Conservation (phyloP, 768 basidiomycete species). For the Pleurotus salmoneostramineus region DNA sequence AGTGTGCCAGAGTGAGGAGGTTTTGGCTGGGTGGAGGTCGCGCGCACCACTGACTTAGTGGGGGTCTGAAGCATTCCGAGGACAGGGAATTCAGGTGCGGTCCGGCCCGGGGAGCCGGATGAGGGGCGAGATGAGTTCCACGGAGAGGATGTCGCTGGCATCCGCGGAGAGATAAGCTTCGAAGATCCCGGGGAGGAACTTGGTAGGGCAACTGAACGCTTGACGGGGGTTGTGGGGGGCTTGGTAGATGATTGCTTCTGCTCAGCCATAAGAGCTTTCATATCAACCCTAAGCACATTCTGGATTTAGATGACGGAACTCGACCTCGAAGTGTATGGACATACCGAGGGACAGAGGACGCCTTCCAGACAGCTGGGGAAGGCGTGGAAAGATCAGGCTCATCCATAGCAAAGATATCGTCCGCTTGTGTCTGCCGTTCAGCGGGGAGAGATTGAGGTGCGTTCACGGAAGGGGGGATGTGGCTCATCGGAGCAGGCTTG, state of each 20-base stretch:
- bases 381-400: slow-evolving; percentile 42
- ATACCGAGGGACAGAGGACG: slow-evolving; percentile 45
- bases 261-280: slow-evolving; percentile 86
- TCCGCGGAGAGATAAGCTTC: neutral
- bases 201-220: slow-evolving; percentile 10
- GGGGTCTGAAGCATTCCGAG: neutral
- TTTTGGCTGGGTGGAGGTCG: slow-evolving; percentile 11
- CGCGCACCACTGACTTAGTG: neutral
- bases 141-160: slow-evolving; percentile 7
- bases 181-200: neutral
- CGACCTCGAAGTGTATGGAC: slow-evolving; percentile 18
- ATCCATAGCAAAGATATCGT: slow-evolving; percentile 87
- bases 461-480: slow-evolving; percentile 20
- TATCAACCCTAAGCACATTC: slow-evolving; percentile 57
- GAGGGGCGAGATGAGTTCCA: neutral
- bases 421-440: slow-evolving; percentile 32
- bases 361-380: slow-evolving; percentile 40
- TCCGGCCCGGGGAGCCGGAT: neutral
- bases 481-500: slow-evolving; percentile 11
- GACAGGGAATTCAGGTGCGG: neutral
- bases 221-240: neutral
- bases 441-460: slow-evolving; percentile 12
- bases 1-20: neutral
- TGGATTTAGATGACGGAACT: slow-evolving; percentile 3
- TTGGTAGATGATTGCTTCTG: slow-evolving; percentile 18